phyloP scores from a whole-genome alignment of 192 early-diverging fungal species.

The Podila epicladia region DNA sequence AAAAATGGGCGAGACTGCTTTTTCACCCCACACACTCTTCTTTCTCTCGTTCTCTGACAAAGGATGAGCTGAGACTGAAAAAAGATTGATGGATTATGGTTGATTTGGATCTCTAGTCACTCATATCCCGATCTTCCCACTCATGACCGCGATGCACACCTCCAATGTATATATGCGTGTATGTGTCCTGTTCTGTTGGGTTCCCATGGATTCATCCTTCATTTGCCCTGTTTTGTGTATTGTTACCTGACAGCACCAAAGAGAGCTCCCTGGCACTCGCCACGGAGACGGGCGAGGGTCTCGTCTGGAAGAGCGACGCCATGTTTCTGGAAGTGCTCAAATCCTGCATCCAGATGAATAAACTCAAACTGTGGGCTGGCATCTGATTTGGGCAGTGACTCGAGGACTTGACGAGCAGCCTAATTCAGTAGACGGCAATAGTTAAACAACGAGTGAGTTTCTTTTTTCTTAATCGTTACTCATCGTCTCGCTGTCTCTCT shows the following conservation, averaged over 20 bases:
- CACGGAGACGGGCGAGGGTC: conserved; percentile 83
- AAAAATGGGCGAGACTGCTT: conserved; percentile 29
- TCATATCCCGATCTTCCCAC: no score
- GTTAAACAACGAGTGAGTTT: neutral
- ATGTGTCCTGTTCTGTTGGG: neutral
- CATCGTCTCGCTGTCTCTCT: neutral
- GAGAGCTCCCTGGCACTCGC: conserved; percentile 91
- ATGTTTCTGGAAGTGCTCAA: conserved; percentile 95
- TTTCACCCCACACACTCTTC: neutral
- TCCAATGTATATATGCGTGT: neutral
- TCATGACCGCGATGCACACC: no score
- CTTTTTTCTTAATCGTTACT: no score
- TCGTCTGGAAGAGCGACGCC: conserved; percentile 90
- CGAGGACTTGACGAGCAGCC: conserved; percentile 91
- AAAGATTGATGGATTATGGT: no score
- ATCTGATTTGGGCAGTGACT: conserved; percentile 65
- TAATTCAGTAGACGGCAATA: conserved; percentile 17
- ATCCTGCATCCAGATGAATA: conserved; percentile 91
- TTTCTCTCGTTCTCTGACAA: no score
- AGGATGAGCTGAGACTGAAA: no score
- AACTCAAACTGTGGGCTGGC: conserved; percentile 77
- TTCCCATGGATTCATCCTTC: neutral
- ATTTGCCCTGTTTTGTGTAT: neutral
- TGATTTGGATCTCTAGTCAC: no score
- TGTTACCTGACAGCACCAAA: conserved; percentile 93